Evolutionary conservation across 2,329 filamentous ascomycete genomes (phyloP).

Genomic region (Berkeleyomyces rouxiae): DNA sequence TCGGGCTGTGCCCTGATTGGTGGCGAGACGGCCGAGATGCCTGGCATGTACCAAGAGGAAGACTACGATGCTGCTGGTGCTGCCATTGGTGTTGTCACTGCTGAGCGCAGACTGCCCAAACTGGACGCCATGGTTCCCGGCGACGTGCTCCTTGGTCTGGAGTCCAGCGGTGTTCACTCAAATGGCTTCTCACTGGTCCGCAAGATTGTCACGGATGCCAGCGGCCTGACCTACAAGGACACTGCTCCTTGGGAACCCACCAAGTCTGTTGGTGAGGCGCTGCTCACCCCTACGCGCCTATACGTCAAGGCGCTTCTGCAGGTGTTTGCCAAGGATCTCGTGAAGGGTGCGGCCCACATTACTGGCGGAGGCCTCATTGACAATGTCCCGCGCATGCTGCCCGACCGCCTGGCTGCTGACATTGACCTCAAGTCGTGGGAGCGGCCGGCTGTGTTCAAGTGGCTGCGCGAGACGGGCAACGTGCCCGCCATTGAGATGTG

Average conservation of each 20-base stretch:
- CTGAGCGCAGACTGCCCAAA: slow-evolving; percentile 55
- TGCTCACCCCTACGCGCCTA: slow-evolving; percentile 82
- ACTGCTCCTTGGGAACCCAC: slow-evolving; percentile 57
- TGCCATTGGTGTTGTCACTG: slow-evolving; percentile 67
- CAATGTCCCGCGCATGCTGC: slow-evolving; percentile 90
- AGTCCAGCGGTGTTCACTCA: slow-evolving; percentile 77
- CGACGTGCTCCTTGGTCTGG: slow-evolving; percentile 72
- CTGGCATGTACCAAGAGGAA: slow-evolving; percentile 73
- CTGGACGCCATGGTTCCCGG: slow-evolving; percentile 60
- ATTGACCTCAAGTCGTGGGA: slow-evolving; percentile 65
- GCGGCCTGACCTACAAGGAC: slow-evolving; percentile 54
- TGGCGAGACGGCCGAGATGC: slow-evolving; percentile 97
- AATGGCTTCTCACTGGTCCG: slow-evolving; percentile 97
- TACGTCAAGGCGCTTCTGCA: slow-evolving; percentile 74
- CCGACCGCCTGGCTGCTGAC: slow-evolving; percentile 57
- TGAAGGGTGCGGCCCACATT: slow-evolving; percentile 94
- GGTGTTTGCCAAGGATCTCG: slow-evolving; percentile 41
- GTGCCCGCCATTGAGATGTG: slow-evolving; percentile 68
- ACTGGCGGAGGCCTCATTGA: slow-evolving; percentile 86
- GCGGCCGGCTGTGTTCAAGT: slow-evolving; percentile 64
- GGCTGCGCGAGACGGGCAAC: slow-evolving; percentile 61
- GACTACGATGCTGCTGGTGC: slow-evolving; percentile 90
- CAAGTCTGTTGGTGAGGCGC: slow-evolving; percentile 51
- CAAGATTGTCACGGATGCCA: slow-evolving; percentile 56
- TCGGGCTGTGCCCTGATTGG: slow-evolving; percentile 85